phyloP scores from a whole-genome alignment of 495 filamentous ascomycete genomes.

The Daldinia loculata region DNA sequence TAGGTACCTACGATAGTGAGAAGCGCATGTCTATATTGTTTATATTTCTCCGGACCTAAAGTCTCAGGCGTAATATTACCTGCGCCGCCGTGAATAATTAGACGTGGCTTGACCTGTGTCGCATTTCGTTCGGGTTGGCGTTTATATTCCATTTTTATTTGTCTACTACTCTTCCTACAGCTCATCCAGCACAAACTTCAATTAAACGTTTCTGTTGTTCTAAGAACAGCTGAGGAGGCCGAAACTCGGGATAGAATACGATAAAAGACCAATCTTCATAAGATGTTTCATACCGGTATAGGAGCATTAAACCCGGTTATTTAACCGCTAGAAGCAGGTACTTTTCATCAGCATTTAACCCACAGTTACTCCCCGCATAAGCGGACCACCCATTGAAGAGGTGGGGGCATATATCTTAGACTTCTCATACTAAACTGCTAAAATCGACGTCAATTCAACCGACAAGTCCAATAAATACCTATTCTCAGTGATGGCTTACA shows the following conservation, averaged over 20 bases:
- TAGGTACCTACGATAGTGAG: conserved; percentile 59
- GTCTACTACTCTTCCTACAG: neutral
- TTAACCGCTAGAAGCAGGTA: conserved; percentile 12
- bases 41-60: conserved; percentile 69
- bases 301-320: conserved; percentile 17
- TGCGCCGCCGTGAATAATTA: conserved; percentile 91
- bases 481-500: too few relatives aligned
- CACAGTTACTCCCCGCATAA: conserved; percentile 1
- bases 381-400: neutral
- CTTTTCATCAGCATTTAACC: conserved; percentile 1
- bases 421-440: neutral
- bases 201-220: neutral
- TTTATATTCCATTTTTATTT: conserved; percentile 26
- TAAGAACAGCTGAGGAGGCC: neutral
- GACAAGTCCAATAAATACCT: neutral
- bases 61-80: conserved; percentile 78
- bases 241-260: neutral
- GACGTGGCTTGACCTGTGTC: conserved; percentile 61
- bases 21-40: conserved; percentile 68
- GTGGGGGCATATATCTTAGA: neutral
- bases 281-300: conserved; percentile 20
- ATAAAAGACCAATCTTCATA: conserved; percentile 1
- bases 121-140: conserved; percentile 16
- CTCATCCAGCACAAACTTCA: neutral
- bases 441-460: neutral